These are phyloP conservation scores for Cyberlindnera subsufficiens DNA, from an alignment of 805 yeast species.

Conservation along the genomic window DNA sequence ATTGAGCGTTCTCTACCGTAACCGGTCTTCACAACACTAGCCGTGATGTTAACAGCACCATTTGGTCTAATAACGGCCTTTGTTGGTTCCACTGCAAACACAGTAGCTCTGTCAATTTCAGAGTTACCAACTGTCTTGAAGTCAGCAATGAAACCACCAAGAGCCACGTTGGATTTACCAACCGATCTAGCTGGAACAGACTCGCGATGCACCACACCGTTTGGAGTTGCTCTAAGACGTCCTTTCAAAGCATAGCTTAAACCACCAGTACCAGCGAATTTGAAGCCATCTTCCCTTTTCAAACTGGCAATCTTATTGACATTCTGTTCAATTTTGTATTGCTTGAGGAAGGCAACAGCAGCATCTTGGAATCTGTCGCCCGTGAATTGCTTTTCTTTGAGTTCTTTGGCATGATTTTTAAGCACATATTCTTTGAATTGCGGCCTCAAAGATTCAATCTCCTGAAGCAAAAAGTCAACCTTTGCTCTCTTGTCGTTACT, in stretches of 20 bases:
- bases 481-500: constrained; percentile 4
- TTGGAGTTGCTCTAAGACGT: constrained; percentile 61
- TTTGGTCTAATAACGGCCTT: background rate
- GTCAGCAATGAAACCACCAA: constrained; percentile 46
- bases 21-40: constrained; percentile 1
- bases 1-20: background rate
- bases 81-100: background rate
- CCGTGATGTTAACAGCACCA: background rate
- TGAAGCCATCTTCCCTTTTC: constrained; percentile 9
- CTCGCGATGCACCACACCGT: constrained; percentile 50
- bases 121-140: background rate
- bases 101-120: background rate
- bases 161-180: constrained; percentile 41
- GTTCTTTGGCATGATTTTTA: constrained; percentile 40
- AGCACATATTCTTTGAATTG: constrained; percentile 53
- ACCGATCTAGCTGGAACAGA: constrained; percentile 67
- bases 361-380: constrained; percentile 25
- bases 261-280: constrained; percentile 69
- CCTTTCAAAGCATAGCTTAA: constrained; percentile 66
- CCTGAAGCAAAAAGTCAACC: background rate
- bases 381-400: constrained; percentile 23
- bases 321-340: constrained; percentile 5
- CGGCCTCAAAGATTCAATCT: constrained; percentile 38
- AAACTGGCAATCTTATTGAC: constrained; percentile 6
- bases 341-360: constrained; percentile 28